Base-by-base conservation (phyloP, 1,284 basidiomycete species). In the Ganoderma meredithae region DNA sequence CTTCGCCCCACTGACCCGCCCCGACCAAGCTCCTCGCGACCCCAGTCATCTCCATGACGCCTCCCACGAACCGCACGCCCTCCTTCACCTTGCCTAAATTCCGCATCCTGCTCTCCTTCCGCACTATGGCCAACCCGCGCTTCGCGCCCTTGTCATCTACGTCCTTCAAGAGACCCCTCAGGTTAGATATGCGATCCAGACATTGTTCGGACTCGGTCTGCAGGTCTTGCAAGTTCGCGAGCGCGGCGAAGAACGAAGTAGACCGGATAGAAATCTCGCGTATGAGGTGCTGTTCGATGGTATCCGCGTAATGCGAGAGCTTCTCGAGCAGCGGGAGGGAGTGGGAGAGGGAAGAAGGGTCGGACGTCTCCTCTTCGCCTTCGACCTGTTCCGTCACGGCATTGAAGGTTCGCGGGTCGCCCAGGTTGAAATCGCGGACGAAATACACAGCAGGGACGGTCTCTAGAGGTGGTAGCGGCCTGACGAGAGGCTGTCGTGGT, bases 221-320 rank as follows among this genome's bases (percentile, higher is more conserved):
- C 6, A 99, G 87, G 71, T 96, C 93, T 76, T 98, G 95, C 13
- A 99, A 85, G 78, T 99, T 99, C 10, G 95, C 90, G 27, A 99
- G 88, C 1, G 97, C 98, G 0, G 96, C 94, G 77, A 99, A 99
- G 87, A 99, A 99, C 2, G 95, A 96, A 0, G 94, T 89, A 0
- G 95, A 95, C 5, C 97, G 92, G 12, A 93, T 83, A 8, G 94
- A 93, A 65, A 99, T 98, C 81, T 99, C 97, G 73, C 91, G 90
- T 17, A 98, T 90, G 64, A 99, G 92, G 78, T 99, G 97, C 72
- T 96, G 91, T 77, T 99, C 97, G 70, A 99, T 89, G 1, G 94
- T 94, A 78, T 99, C 98, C 8, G 97, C 92, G 76, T 98, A 94
- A 70, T 96, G 92, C 15, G 95, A 96, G 66, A 99, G 88, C 76